Evolutionary conservation across 345 rosid species (phyloP).

Genomic region (Punica granatum): DNA sequence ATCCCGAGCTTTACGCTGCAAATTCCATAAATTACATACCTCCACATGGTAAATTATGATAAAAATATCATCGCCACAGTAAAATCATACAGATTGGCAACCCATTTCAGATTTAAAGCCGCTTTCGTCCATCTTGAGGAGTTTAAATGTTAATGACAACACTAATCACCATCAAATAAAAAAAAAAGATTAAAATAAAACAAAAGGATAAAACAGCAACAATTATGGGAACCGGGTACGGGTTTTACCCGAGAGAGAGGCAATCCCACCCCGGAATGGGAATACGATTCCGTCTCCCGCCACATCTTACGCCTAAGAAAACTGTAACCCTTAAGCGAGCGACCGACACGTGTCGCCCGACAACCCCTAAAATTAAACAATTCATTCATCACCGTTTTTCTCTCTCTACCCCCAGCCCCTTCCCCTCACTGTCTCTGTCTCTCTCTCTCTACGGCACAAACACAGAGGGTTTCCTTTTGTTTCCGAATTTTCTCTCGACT

Average conservation of each 20-base stretch:
- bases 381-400: constrained; percentile 19
- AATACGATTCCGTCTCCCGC: constrained; percentile 20
- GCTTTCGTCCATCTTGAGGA: no score
- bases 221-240: not conserved
- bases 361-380: constrained; percentile 21
- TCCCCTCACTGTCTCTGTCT: constrained; percentile 21
- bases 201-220: not conserved
- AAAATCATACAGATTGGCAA: no score
- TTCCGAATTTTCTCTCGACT: constrained; percentile 3
- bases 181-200: no score
- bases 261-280: not conserved
- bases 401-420: constrained; percentile 30
- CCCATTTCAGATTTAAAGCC: no score
- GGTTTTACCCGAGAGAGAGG: not conserved
- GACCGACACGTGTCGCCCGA: constrained; percentile 3
- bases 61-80: no score
- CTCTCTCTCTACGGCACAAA: constrained; percentile 7
- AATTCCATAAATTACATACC: no score
- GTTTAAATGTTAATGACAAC: no score
- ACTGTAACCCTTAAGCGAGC: constrained; percentile 26
- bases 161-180: no score
- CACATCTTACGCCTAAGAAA: constrained; percentile 21
- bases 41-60: no score
- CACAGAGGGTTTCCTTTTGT: constrained; percentile 10
- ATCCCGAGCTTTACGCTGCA: no score